Base-by-base conservation (phyloP, 176 grass and related monocot species). In the Puya raimondii region DNA sequence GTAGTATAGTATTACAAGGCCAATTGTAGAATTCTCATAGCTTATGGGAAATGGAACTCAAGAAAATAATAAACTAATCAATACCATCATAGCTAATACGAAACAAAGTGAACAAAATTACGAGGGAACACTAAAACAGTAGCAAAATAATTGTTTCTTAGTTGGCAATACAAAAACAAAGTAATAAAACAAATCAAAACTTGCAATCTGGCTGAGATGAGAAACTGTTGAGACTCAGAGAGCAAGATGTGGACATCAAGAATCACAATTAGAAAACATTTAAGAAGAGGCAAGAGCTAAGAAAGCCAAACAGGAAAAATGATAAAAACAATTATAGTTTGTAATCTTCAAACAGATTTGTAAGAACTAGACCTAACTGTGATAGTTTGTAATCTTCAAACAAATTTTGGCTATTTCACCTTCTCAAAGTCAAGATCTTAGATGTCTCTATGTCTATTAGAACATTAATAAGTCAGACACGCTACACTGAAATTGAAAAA, bases 191-290 rank as follows among this genome's bases (percentile, higher is more conserved):
- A 82, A 49, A 64, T 47, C 21, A 67, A 27, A 76, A 97, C 93
- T 89, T 97, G 73, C 82, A 84, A 54, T 97, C 89, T 73, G 81
- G 76, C 73, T 87, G 89, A 68, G 77, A 75, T 3, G 79, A 77
- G 56, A 92, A 97, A 89, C 27, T 85, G 70, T 92, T 97, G 59
- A 97, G 84, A 50, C 78, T 80, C 81, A 97, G 86, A n/a, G 84
- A 97, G 80, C 86, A 97, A 48, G 86, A 92, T 12, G 70, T 76
- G 64, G 93, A 92, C 93, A 92, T 82, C 76, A 90, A 78, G 25
- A 79, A 85, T 33, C 54, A 82, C 67, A 49, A 57, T 87, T 69
- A 75, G 48, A 23, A 22, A 49, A 50, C 53, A 75, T 68, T 21
- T 50, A 72, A 17, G 54, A 66, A 23, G 22, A 66, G 9, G 17